phyloP scores from a whole-genome alignment of 208 protist species.

The Crithidia brevicula region DNA sequence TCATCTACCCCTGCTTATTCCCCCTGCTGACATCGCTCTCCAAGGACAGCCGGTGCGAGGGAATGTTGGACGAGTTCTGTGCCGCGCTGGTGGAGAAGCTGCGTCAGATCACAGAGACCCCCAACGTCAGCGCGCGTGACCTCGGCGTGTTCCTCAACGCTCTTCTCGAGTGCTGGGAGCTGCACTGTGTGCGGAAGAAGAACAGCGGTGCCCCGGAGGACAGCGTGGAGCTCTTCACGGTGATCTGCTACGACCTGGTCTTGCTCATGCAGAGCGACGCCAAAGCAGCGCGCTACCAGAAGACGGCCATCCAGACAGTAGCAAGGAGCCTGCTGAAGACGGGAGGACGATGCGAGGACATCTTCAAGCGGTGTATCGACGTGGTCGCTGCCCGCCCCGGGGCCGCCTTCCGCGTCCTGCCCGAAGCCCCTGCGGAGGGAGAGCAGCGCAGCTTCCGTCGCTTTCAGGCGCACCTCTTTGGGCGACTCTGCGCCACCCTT shows the following conservation, averaged over 20 bases:
- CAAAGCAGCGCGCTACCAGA: constrained; percentile 47
- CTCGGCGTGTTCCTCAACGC: constrained; percentile 61
- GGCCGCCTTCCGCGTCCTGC: constrained; percentile 41
- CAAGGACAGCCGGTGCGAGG: constrained; percentile 59
- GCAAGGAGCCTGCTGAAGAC: constrained; percentile 57
- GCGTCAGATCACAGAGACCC: constrained; percentile 44
- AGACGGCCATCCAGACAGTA: constrained; percentile 26
- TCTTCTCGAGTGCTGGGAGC: constrained; percentile 81
- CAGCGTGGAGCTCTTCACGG: constrained; percentile 69
- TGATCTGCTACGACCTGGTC: constrained; percentile 55
- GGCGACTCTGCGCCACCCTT: constrained; percentile 33
- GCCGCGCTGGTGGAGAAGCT: constrained; percentile 80
- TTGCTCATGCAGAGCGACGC: constrained; percentile 34
- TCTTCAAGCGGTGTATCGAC: constrained; percentile 53
- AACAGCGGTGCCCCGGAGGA: constrained; percentile 42
- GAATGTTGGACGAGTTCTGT: constrained; percentile 80
- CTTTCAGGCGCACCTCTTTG: constrained; percentile 49
- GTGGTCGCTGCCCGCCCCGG: constrained; percentile 40
- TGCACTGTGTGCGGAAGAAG: constrained; percentile 78
- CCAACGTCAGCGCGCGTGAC: constrained; percentile 66
- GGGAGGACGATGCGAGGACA: constrained; percentile 36
- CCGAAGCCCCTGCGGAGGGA: constrained; percentile 10
- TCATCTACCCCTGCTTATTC: constrained; percentile 82
- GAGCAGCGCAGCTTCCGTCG: constrained; percentile 37
- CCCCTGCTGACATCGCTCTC: constrained; percentile 81